Base-by-base conservation (phyloP, 805 yeast species). In the Teunomyces cretensis region DNA sequence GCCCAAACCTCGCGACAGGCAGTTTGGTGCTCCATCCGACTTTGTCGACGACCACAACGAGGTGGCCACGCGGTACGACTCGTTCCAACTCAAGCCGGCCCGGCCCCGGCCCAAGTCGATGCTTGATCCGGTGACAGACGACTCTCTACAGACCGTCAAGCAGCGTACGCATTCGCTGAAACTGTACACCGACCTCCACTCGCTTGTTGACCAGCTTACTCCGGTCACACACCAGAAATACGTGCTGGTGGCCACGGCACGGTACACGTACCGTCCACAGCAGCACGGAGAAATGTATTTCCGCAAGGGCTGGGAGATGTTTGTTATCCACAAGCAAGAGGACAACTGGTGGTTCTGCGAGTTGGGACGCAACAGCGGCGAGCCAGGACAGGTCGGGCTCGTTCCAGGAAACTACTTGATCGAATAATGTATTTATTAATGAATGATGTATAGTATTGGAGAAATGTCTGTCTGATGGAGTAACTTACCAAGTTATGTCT, bases 321-420 rank as follows among this genome's bases (percentile, higher is more conserved):
- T 61, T 46, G 61, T 72, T 22, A 58, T 72, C 26, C 70, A 70
- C 54, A 68, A 66, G 45, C 77, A 72, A 49, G 74, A 66, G 42
- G 77, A 72, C 47, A 62, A 67, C 44, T 72, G 77, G 77, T 72
- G 52, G 49, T 63, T 71, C 30, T 72, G 76, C 53, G 76, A 72
- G 49, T 59, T 72, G 48, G 51, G 53, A 5, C 68, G 67, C 2
- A 70, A 69, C 41, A 60, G 70, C 43, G 62, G 57, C n/a, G 58
- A 57, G 5, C 51, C 52, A 14, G 77, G 77, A 6, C 41, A 53
- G 45, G 62, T 72, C 4, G 77, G 77, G 0, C 56, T 72, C 38
- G 74, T 72, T 14, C 76, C 77, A 1, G 75, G 74, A 11, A 72
- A 72, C 41, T 72, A 72, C 49, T 49, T 72, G 12, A 52, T 55